A percentile compares a stretch with the other conserved stretches of the same genome.
phyloP scores from a whole-genome alignment of 2,329 filamentous ascomycete genomes.

The Colletotrichum lupini region DNA sequence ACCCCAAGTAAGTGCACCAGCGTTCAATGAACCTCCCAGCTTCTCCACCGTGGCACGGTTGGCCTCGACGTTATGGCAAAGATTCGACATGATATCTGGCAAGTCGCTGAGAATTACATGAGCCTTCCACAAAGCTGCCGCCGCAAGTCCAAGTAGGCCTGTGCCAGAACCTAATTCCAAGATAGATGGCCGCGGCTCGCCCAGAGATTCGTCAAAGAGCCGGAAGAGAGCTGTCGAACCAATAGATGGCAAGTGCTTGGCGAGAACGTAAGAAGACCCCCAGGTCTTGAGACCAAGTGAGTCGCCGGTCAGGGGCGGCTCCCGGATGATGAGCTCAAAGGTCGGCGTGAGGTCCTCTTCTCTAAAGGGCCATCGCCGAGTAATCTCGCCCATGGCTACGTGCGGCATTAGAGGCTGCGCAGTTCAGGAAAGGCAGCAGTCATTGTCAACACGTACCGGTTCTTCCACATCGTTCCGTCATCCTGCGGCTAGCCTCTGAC shows the following conservation, averaged over 20 bases:
- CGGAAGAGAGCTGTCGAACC: constrained; percentile 56
- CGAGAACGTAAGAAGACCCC: constrained; percentile 89
- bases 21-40: constrained; percentile 67
- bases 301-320: constrained; percentile 89
- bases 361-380: constrained; percentile 64
- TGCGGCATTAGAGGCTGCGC: background rate
- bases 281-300: constrained; percentile 94
- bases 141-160: constrained; percentile 88
- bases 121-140: constrained; percentile 76
- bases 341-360: constrained; percentile 43
- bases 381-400: constrained; percentile 67
- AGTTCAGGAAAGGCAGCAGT: background rate
- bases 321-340: constrained; percentile 79
- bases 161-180: constrained; percentile 92
- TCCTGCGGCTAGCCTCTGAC: constrained; percentile 80
- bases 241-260: constrained; percentile 72
- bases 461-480: constrained; percentile 88
- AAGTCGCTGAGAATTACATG: constrained; percentile 84
- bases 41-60: constrained; percentile 69
- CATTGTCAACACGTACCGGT: constrained; percentile 58
- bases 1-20: constrained; percentile 81
- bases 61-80: constrained; percentile 75
- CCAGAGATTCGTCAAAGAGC: constrained; percentile 52
- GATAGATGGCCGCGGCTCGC: constrained; percentile 49
- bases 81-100: constrained; percentile 83